Percentiles rank a stretch among this genome's conserved stretches.
Evolutionary conservation across 2,329 filamentous ascomycete genomes (phyloP).

Genomic region (Aspergillus hiratsukae): DNA sequence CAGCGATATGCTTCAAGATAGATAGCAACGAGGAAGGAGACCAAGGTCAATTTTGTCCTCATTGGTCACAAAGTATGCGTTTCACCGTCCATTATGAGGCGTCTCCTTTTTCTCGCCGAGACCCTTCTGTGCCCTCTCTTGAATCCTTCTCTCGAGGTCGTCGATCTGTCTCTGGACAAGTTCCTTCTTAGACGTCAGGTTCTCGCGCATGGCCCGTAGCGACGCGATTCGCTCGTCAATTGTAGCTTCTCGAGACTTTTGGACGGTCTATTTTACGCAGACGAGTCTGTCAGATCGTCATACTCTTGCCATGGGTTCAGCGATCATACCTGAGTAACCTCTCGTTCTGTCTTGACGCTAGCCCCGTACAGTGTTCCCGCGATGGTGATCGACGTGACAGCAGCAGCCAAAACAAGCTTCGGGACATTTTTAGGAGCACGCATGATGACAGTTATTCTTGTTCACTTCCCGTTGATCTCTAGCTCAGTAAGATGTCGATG

Average conservation of each 20-base stretch:
- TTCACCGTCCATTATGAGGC: constrained; percentile 9
- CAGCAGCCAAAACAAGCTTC: constrained; percentile 51
- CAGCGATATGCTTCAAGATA: background rate
- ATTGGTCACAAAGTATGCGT: background rate
- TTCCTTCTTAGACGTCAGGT: constrained; percentile 48
- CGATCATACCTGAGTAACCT: constrained; percentile 47
- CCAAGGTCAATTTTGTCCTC: background rate
- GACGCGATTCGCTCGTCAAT: constrained; percentile 53
- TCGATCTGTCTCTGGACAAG: constrained; percentile 55
- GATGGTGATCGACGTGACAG: constrained; percentile 53
- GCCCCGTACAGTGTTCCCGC: constrained; percentile 58
- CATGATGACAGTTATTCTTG: constrained; percentile 17
- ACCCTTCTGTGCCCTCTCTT: constrained; percentile 37
- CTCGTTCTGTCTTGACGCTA: constrained; percentile 51
- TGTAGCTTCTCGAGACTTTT: constrained; percentile 47
- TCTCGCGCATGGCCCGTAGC: constrained; percentile 48
- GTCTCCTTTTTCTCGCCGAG: constrained; percentile 26
- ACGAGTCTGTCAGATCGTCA: constrained; percentile 1
- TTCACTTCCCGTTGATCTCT: background rate
- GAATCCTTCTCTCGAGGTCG: constrained; percentile 43
- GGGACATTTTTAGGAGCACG: constrained; percentile 37
- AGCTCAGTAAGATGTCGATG: background rate
- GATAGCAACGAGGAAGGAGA: background rate
- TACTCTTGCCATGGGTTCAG: background rate
- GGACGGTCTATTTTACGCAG: constrained; percentile 34